Base-by-base conservation (phyloP, 768 basidiomycete genomes). In the Boletus sp. region DNA sequence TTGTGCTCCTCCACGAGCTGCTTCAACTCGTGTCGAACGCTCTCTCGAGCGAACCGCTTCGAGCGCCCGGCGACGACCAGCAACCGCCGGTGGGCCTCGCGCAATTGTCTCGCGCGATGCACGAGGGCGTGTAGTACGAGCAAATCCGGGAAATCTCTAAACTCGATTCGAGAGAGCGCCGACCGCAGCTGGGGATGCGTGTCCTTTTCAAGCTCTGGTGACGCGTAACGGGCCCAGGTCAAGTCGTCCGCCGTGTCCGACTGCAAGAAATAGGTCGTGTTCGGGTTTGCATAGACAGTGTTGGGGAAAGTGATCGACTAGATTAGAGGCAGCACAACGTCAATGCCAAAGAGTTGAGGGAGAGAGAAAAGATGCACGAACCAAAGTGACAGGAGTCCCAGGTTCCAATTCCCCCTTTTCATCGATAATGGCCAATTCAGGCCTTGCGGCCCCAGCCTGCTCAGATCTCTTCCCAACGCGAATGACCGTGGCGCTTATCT, bases 161-260 rank as follows among this genome's bases (percentile, higher is more conserved):
- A 95, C 2, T 73, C 70, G 46, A 94, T 82, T 29, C 90, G 82
- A 2, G 80, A 71, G n/a, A 90, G 78, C 17, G 88, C 83, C 0
- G 57, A 47, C 5, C 58, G 64, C 20, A 68, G 4, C 0, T 33
- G 58, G 0, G 52, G 36, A 1, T 51, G 52, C 2, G 50, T 36
- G 7, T 62, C 62, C 18, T 58, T 50, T 10, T 64, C 62, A 17
- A 45, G 32, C n/a, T 9, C 24, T 8, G 63, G 56, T 12, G 58
- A 60, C 7, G 86, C 77, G 63, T 84, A 90, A 41, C 80, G 81
- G 1, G 80, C 76, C 92, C 94, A 95, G 20, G 83, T 64, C 29
- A 94, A 61, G 64, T 86, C 84, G 69, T 98, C 95, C 1, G 92
- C 92, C 1, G 90, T 89, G 20, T 89, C 84, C 0, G 92, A 95